A percentile compares a stretch with the other conserved stretches of the same genome.
phyloP scores from a whole-genome alignment of 1,139 yeast genomes.

The Hyphopichia pseudoburtonii region DNA sequence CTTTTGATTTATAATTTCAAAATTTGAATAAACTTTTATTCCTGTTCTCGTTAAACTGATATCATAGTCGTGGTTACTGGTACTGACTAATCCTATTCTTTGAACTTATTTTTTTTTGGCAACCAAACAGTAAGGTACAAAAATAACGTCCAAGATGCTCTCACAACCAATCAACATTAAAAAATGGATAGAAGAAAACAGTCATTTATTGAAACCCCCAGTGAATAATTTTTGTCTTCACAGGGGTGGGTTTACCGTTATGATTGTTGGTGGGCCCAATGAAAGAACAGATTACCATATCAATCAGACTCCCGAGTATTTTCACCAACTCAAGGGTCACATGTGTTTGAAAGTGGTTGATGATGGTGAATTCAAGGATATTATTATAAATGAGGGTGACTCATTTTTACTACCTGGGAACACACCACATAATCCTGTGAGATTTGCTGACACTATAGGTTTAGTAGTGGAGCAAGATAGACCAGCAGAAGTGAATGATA shows the following conservation, averaged over 20 bases:
- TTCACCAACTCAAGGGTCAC: constrained; percentile 80
- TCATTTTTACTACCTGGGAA: constrained; percentile 83
- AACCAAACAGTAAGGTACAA: too few relatives aligned
- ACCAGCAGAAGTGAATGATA: constrained; percentile 66
- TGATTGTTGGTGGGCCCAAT: constrained; percentile 96
- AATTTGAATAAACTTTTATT: too few relatives aligned
- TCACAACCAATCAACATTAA: constrained; percentile 71
- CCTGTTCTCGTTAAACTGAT: too few relatives aligned
- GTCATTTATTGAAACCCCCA: constrained; percentile 79
- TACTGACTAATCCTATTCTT: too few relatives aligned
- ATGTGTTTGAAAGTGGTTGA: constrained; percentile 89
- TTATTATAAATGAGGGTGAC: constrained; percentile 80
- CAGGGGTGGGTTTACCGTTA: constrained; percentile 88
- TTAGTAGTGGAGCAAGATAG: constrained; percentile 94
- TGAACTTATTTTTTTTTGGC: not conserved
- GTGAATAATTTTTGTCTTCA: constrained; percentile 90
- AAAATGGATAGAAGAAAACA: constrained; percentile 79
- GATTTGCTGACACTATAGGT: constrained; percentile 85
- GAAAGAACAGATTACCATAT: constrained; percentile 91
- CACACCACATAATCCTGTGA: constrained; percentile 86
- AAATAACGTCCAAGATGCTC: constrained; percentile 43
- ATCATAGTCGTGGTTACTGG: too few relatives aligned
- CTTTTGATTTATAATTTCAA: too few relatives aligned
- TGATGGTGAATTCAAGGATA: constrained; percentile 68
- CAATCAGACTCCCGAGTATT: constrained; percentile 93